Base-by-base conservation (phyloP, 495 filamentous ascomycete species). In the Trichoderma gamsii region DNA sequence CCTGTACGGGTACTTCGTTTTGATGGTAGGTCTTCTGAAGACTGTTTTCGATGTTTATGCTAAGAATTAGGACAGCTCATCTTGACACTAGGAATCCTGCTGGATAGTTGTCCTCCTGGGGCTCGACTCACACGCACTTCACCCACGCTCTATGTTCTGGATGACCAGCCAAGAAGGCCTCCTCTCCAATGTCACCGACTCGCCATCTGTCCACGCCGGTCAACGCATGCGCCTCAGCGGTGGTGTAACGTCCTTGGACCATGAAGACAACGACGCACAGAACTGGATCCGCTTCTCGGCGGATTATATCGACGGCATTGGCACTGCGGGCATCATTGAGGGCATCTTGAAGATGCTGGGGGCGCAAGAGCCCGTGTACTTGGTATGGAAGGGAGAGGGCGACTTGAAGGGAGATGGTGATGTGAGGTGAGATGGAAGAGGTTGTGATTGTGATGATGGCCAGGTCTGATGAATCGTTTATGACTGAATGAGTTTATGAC, bases 101-200 rank as follows among this genome's bases (percentile, higher is more conserved):
- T 12, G 89, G 88, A 67, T 94, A 93, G 76, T 87, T 89, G 0
- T 86, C 84, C n/a, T 86, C 87, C 65, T 96, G 92, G 91, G 82
- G 86, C 73, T 89, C 91, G 73, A 81, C 85, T 12, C 82, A 86
- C 69, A 81, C 85, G 11, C 82, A 86, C 69, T 96, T 94, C 79
- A 94, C 88, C 74, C 92, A 96, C 76, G 91, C 4, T 88, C 82
- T 63, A 93, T 94, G 86, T 94, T 96, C 82, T 91, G 90, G 86
- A 82, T 92, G 64, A 91, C 92, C 4, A 86, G 85, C 59, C 84
- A 86, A 32, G 92, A 94, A 76, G 89, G 89, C 0, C 76, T 94
- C 32, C 85, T 94, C 52, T 78, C 84, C 43, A 90, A 91, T 71
- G 75, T 76, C 21, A 87, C 84, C 3, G 52, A 35, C 2, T 83